Evolutionary conservation across 1,139 yeast species (phyloP).

Genomic region (Hansenula anomala): DNA sequence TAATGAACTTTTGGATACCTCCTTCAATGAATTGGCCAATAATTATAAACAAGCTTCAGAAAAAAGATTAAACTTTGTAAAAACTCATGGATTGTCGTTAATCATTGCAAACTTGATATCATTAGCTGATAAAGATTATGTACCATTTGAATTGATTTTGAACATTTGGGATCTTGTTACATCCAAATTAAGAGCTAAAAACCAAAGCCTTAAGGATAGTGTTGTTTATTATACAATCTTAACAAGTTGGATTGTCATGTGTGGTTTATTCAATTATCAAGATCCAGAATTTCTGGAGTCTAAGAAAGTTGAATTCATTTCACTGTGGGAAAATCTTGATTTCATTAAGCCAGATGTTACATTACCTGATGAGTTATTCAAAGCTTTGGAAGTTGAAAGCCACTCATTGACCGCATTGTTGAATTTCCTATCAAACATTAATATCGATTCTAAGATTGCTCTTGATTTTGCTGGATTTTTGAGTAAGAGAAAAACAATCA

Average conservation of each 20-base stretch:
- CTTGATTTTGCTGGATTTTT: conserved; percentile 39
- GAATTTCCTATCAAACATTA: conserved; percentile 33
- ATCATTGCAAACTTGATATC: conserved; percentile 33
- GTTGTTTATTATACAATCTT: conserved; percentile 36
- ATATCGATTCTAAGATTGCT: conserved; percentile 33
- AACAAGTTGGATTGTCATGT: conserved; percentile 69
- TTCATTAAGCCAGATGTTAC: conserved; percentile 21
- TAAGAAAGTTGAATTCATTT: conserved; percentile 12
- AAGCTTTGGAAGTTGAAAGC: conserved; percentile 40
- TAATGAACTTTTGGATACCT: conserved; percentile 24
- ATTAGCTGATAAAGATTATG: conserved; percentile 29
- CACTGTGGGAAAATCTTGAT: conserved; percentile 26
- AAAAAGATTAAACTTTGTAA: conserved; percentile 28
- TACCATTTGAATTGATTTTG: conserved; percentile 31
- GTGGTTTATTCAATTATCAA: conserved; percentile 67
- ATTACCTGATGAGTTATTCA: conserved; percentile 33
- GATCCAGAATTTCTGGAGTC: conserved; percentile 61
- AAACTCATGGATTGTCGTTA: conserved; percentile 36
- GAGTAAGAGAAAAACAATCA: conserved; percentile 31
- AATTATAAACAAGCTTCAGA: conserved; percentile 31
- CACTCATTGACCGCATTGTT: conserved; percentile 43
- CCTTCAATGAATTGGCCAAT: conserved; percentile 25
- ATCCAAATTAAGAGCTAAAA: conserved; percentile 27
- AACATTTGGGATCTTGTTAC: conserved; percentile 30
- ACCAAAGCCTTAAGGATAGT: conserved; percentile 23